Percentiles rank a stretch among this genome's conserved stretches.
phyloP scores from a whole-genome alignment of 164 flowering plant species.

The Stephania yunnanensis region DNA sequence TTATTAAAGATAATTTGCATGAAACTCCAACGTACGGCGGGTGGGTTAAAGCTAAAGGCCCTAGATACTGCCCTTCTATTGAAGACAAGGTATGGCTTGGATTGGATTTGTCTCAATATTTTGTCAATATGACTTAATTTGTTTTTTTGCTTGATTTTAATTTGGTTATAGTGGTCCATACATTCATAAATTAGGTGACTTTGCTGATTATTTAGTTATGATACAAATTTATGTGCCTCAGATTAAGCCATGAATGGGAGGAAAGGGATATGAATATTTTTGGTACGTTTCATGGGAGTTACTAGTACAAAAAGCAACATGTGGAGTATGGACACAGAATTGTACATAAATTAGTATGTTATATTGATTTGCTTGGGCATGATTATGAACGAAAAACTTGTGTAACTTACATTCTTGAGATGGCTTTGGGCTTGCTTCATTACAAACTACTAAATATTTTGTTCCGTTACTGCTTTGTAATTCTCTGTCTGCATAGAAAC shows the following conservation, averaged over 20 bases:
- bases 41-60: slow-evolving; percentile 98
- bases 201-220: not conserved
- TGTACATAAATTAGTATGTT: not conserved
- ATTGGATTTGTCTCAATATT: not conserved
- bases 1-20: slow-evolving; percentile 88
- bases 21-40: slow-evolving; percentile 99
- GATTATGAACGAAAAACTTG: not conserved
- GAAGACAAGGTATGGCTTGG: slow-evolving; percentile 76
- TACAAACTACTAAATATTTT: not conserved
- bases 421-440: not conserved
- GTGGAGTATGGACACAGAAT: not conserved
- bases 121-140: not conserved
- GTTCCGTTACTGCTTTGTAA: not conserved
- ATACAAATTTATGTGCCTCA: not conserved
- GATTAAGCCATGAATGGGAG: not conserved
- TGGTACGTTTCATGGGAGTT: not conserved
- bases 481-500: not conserved
- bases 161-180: not conserved
- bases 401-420: not conserved
- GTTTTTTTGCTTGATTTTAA: not conserved
- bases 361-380: not conserved
- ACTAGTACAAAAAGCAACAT: not conserved
- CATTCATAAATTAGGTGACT: not conserved
- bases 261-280: not conserved
- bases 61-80: slow-evolving; percentile 97